Percentiles rank a stretch among this genome's conserved stretches.
Conservation (phyloP, 345 rosid genomes). For the Ailanthus altissimus region DNA sequence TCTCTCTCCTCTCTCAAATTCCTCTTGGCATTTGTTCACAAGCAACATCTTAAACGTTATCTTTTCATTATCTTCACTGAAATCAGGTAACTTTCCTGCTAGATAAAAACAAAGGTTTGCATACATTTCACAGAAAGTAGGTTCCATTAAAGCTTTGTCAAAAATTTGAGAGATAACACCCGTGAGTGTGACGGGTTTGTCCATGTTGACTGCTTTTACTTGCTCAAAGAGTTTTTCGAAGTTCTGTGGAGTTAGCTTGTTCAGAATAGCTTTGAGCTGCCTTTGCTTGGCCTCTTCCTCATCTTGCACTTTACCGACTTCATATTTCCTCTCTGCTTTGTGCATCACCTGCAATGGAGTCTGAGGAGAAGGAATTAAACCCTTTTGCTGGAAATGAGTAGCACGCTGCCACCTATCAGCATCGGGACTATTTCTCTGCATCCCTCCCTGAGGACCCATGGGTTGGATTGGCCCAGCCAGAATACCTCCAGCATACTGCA, state of each 20-base stretch:
- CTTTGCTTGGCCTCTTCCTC: conserved; percentile 89
- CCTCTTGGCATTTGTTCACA: conserved; percentile 94
- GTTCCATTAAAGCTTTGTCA: conserved; percentile 98
- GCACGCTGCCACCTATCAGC: conserved; percentile 89
- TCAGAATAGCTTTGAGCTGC: conserved; percentile 81
- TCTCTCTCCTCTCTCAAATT: conserved; percentile 89
- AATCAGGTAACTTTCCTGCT: conserved; percentile 72
- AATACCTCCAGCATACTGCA: conserved; percentile 50
- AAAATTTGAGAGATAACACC: conserved; percentile 92
- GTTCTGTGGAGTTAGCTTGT: conserved; percentile 97
- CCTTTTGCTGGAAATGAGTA: conserved; percentile 62
- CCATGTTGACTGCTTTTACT: conserved; percentile 83
- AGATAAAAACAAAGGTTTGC: conserved; percentile 75
- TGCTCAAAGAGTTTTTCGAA: conserved; percentile 90
- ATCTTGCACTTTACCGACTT: conserved; percentile 75
- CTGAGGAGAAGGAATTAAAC: conserved; percentile 84
- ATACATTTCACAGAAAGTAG: conserved; percentile 98
- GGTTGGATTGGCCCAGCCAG: conserved; percentile 76
- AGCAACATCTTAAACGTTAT: conserved; percentile 85
- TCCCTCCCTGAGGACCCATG: conserved; percentile 61
- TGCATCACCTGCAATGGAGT: conserved; percentile 87
- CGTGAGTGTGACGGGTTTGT: conserved; percentile 67
- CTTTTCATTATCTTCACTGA: conserved; percentile 67
- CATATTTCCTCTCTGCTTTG: conserved; percentile 88
- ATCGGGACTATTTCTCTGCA: conserved; percentile 62